Evolutionary conservation across 441 rosid genomes (phyloP).

Genomic region (Populus tomentosa): DNA sequence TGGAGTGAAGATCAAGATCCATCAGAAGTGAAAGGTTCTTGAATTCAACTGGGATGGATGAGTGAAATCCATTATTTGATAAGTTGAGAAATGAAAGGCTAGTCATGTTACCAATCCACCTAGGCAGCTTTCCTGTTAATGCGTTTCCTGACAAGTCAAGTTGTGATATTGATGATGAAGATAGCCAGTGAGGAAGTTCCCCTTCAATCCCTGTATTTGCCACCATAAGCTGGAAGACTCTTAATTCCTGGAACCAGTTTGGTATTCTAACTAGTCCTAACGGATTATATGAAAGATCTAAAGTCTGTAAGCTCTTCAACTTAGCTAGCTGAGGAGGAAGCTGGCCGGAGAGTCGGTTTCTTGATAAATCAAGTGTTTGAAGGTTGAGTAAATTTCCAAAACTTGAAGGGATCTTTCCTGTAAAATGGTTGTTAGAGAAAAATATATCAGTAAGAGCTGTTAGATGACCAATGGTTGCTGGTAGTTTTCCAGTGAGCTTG

Average conservation of each 20-base stretch:
- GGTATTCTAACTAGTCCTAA: slow-evolving; percentile 35
- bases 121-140: slow-evolving; percentile 40
- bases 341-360: slow-evolving; percentile 39
- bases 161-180: slow-evolving; percentile 37
- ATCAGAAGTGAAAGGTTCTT: slow-evolving; percentile 42
- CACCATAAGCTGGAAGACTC: slow-evolving; percentile 32
- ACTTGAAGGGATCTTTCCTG: slow-evolving; percentile 49
- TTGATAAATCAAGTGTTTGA: slow-evolving; percentile 44
- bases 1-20: slow-evolving; percentile 67
- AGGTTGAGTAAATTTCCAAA: slow-evolving; percentile 40
- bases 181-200: slow-evolving; percentile 40
- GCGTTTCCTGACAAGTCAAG: slow-evolving; percentile 54
- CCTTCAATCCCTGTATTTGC: slow-evolving; percentile 47
- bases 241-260: slow-evolving; percentile 35
- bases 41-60: slow-evolving; percentile 43
- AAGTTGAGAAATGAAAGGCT: slow-evolving; percentile 46
- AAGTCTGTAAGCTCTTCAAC: slow-evolving; percentile 33
- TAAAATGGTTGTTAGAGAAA: slow-evolving; percentile 42
- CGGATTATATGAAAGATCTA: slow-evolving; percentile 55
- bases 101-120: slow-evolving; percentile 52
- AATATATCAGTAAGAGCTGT: slow-evolving; percentile 41
- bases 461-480: slow-evolving; percentile 39
- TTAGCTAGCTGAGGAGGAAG: slow-evolving; percentile 36
- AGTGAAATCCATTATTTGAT: slow-evolving; percentile 40
- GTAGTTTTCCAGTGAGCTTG: slow-evolving; percentile 44